Percentiles rank a stretch among this genome's conserved stretches.
Conservation (phyloP, 2,329 filamentous ascomycete genomes). For the Hypoxylon sp. region DNA sequence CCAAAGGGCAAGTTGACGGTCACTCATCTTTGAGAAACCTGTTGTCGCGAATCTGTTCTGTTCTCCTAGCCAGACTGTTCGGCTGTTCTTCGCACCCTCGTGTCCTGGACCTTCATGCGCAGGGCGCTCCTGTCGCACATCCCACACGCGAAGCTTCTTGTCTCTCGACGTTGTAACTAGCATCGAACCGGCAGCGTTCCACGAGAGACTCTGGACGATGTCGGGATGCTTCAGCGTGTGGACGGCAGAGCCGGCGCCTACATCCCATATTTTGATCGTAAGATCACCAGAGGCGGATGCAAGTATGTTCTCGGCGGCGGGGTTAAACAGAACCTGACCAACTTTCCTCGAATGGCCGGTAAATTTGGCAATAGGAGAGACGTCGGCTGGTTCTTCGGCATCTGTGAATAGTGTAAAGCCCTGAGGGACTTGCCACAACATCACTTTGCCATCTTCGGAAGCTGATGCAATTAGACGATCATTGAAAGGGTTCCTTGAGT, state of each 20-base stretch:
- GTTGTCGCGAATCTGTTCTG: conserved; percentile 96
- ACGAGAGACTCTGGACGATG: conserved; percentile 94
- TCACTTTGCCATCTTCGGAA: conserved; percentile 97
- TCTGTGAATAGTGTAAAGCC: conserved; percentile 88
- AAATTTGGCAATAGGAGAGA: conserved; percentile 85
- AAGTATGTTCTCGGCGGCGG: conserved; percentile 93
- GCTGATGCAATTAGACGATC: conserved; percentile 92
- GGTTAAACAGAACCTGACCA: conserved; percentile 98
- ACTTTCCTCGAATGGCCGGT: conserved; percentile 95
- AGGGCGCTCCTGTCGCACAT: conserved; percentile 91
- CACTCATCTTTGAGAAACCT: conserved; percentile 98
- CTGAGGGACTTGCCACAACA: conserved; percentile 94
- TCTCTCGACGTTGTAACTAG: conserved; percentile 95
- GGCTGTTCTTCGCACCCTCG: conserved; percentile 95
- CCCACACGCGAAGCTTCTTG: conserved; percentile 98
- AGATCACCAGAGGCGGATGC: conserved; percentile 96
- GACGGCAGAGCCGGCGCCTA: conserved; percentile 81
- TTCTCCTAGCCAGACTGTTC: conserved; percentile 96
- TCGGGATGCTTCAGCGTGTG: conserved; percentile 88
- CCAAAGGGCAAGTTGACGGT: conserved; percentile 95
- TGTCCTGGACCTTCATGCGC: conserved; percentile 89
- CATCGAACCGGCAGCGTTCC: conserved; percentile 90
- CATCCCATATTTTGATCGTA: conserved; percentile 96
- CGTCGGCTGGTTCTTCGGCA: conserved; percentile 84
- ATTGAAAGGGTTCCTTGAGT: conserved; percentile 90